Evolutionary conservation across 192 early-diverging fungal genomes (phyloP), one percentile per base, ranked within the genome.

Genomic region (Podila epigama): DNA sequence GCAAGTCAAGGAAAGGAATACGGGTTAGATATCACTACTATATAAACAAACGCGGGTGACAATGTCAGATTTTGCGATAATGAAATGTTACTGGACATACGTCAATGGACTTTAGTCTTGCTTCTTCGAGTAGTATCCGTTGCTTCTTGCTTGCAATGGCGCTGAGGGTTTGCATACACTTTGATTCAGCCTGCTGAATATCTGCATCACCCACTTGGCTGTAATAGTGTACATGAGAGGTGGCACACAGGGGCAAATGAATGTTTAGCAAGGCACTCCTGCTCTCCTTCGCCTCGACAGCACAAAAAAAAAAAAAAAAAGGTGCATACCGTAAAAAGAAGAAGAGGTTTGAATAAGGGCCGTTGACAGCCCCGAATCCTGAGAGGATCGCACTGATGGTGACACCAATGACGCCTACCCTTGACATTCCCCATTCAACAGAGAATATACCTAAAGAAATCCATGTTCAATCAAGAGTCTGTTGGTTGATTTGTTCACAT

Each of bases 341-440:
- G 64, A 86, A 90, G 44, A 97, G 83, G 32, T 92, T 92, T 18
- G 88, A 90, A 79, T 95, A 97, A 0, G 97, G 97, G 32, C 90
- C 90, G 70, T 95, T 93, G 27, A 98, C 95, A 5, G 94, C 96
- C 65, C 94, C 95, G 79, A 97, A 97, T 20, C 96, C 97, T 1
- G 97, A 96, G 10, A 98, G 81, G 9, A 94, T 82, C 1, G 97
- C 94, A 90, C 96, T 98, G 51, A 97, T 81, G 0, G 94, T 94
- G 31, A 98, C 95, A 52, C 97, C 97, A 18, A 98, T 84, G 18
- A 96, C 87, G 15, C 95, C 91, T 7, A 95, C 90, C 35, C 95
- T 86, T 42, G 91, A 92, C 55, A 97, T 93, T 6, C 88, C 89
- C 40, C 87, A 85, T 66, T 93, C 86, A 22, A 93, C 87, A 36